Evolutionary conservation across 345 rosid species (phyloP).

Genomic region (Alliaria petiolata): DNA sequence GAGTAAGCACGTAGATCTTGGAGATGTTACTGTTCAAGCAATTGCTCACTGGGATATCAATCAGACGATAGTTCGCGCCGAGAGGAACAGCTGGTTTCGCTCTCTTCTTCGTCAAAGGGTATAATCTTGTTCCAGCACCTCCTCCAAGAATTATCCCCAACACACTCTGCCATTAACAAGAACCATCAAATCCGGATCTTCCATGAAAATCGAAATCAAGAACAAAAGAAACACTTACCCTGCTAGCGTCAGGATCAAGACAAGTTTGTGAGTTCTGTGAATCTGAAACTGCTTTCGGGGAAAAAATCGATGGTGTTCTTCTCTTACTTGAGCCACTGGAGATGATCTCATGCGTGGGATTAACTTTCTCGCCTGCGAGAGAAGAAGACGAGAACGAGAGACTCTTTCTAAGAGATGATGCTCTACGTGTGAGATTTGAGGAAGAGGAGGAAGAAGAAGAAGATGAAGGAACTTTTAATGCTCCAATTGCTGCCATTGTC

Average conservation of each 20-base stretch:
- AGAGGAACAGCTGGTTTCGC: conserved; percentile 96
- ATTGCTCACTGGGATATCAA: conserved; percentile 95
- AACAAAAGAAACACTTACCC: conserved; percentile 40
- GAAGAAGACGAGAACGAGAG: conserved; percentile 61
- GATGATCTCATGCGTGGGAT: not conserved
- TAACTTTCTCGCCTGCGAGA: conserved; percentile 55
- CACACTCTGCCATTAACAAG: conserved; percentile 60
- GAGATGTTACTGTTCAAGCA: conserved; percentile 90
- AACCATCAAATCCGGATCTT: not conserved
- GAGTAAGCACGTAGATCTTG: conserved; percentile 94
- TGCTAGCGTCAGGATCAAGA: conserved; percentile 98
- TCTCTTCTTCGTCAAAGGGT: conserved; percentile 95
- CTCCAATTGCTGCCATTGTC: conserved; percentile 61
- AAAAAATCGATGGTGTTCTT: conserved; percentile 44
- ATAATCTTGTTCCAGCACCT: conserved; percentile 90
- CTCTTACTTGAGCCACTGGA: conserved; percentile 18
- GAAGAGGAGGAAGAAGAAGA: conserved; percentile 16
- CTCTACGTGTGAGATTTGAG: conserved; percentile 2
- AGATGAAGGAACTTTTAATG: conserved; percentile 33
- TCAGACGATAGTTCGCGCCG: conserved; percentile 91
- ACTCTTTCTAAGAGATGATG: not conserved
- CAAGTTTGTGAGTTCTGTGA: conserved; percentile 88
- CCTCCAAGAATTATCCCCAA: conserved; percentile 95
- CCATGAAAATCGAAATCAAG: not conserved
- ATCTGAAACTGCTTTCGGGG: conserved; percentile 91